Evolutionary conservation across 345 rosid species (phyloP).

Genomic region (Euphorbia peplus): DNA sequence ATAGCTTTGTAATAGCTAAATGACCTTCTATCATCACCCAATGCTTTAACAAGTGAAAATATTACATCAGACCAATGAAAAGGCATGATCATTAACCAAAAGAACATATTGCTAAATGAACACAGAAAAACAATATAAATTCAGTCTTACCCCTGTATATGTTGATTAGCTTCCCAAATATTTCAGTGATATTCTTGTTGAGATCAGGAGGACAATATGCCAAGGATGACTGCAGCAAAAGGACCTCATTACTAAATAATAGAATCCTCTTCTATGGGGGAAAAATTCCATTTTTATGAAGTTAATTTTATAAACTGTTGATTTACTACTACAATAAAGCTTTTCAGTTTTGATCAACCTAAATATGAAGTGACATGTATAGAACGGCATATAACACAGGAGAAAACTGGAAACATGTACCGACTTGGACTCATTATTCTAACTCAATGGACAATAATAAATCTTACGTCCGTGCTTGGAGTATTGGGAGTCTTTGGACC

Average conservation of each 20-base stretch:
- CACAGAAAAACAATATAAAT: not conserved
- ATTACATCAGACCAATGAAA: conserved; percentile 14
- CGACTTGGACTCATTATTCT: not conserved
- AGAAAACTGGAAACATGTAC: not conserved
- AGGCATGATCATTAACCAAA: not conserved
- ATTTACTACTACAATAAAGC: not conserved
- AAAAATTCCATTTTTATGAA: not conserved
- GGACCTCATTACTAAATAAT: conserved; percentile 13
- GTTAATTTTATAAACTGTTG: not conserved
- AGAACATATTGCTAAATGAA: not conserved
- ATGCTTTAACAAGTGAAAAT: conserved; percentile 42
- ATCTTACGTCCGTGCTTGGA: conserved; percentile 51
- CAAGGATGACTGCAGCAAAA: conserved; percentile 38
- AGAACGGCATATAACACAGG: not conserved
- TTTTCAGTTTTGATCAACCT: not conserved
- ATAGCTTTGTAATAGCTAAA: conserved; percentile 95
- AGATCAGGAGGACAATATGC: conserved; percentile 77
- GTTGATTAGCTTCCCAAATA: conserved; percentile 85
- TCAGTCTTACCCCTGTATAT: conserved; percentile 67
- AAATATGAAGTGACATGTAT: not conserved
- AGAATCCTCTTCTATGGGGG: conserved; percentile 1
- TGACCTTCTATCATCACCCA: conserved; percentile 94
- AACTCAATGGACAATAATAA: not conserved
- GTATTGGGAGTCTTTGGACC: conserved; percentile 31
- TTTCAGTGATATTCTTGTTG: conserved; percentile 71